Conservation (phyloP, 1,139 yeast species). For the Nakaseomyces bracarensis region DNA sequence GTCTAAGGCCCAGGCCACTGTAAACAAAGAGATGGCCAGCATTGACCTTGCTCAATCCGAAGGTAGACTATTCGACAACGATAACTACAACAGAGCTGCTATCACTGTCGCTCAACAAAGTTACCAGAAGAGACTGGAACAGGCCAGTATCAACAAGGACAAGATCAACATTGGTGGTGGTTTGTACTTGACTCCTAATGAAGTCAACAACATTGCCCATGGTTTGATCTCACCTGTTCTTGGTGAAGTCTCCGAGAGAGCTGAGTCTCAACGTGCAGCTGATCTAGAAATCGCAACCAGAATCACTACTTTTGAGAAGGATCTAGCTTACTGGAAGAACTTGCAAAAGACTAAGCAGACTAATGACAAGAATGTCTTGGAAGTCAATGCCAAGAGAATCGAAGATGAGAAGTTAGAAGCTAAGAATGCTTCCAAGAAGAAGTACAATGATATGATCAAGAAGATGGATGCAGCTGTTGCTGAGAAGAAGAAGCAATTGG, state of each 20-base stretch:
- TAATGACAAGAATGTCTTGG: slow-evolving; percentile 22
- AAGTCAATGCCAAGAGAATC: slow-evolving; percentile 28
- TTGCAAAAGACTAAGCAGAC: slow-evolving; percentile 18
- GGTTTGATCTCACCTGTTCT: slow-evolving; percentile 80
- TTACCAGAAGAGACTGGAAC: slow-evolving; percentile 17
- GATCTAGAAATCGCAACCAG: slow-evolving; percentile 47
- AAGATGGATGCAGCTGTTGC: slow-evolving; percentile 25
- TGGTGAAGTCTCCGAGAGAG: slow-evolving; percentile 63
- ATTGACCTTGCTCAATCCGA: slow-evolving; percentile 37
- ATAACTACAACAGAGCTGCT: slow-evolving; percentile 41
- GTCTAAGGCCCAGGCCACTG: slow-evolving; percentile 53
- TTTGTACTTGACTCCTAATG: slow-evolving; percentile 62
- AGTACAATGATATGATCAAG: slow-evolving; percentile 24
- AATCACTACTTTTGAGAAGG: slow-evolving; percentile 9
- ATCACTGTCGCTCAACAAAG: slow-evolving; percentile 55
- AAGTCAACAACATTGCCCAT: slow-evolving; percentile 75
- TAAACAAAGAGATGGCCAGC: slow-evolving; percentile 41
- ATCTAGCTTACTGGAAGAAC: slow-evolving; percentile 11
- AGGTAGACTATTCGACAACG: slow-evolving; percentile 33
- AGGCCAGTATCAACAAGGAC: slow-evolving; percentile 15
- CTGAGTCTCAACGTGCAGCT: slow-evolving; percentile 58
- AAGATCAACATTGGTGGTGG: slow-evolving; percentile 82
- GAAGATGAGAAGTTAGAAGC: slow-evolving; percentile 23
- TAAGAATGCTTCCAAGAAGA: slow-evolving; percentile 24
- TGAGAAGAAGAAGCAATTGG: slow-evolving; percentile 32